Conservation (phyloP, 768 basidiomycete genomes). For the Rhodotorula sphaerocarpa region DNA sequence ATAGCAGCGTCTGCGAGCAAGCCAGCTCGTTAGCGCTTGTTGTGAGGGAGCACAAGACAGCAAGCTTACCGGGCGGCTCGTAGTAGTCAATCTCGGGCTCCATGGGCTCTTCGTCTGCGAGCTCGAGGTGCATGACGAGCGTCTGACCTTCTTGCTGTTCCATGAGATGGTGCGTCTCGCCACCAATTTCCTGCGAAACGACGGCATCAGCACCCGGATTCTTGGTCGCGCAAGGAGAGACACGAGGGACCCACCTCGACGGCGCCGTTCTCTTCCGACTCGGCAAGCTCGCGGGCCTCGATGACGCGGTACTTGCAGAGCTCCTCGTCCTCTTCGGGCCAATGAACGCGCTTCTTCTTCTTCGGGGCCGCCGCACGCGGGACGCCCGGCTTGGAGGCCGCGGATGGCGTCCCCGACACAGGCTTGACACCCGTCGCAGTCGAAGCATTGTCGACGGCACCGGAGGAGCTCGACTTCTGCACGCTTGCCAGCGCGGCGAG, state of each 20-base stretch:
- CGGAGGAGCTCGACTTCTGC: background rate
- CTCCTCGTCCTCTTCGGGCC: conserved; percentile 12
- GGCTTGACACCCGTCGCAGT: background rate
- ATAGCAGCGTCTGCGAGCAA: background rate
- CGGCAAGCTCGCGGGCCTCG: background rate
- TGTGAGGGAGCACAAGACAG: background rate
- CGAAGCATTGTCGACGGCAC: background rate
- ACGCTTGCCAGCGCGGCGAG: background rate
- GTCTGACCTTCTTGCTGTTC: conserved; percentile 23
- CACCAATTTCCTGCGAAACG: conserved; percentile 1
- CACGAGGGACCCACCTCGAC: background rate
- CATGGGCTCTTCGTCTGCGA: conserved; percentile 21
- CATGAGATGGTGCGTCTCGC: conserved; percentile 12
- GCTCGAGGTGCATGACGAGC: conserved; percentile 22
- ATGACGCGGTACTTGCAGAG: background rate
- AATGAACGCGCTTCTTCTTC: conserved; percentile 12
- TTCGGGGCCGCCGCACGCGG: background rate
- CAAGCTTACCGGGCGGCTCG: conserved; percentile 21
- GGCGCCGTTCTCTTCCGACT: background rate
- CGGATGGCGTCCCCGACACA: no score
- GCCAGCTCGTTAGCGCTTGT: background rate
- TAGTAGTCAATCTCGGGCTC: conserved; percentile 27
- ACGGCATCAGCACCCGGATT: no score
- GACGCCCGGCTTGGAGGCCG: no score
- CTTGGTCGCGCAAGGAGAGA: background rate